Conservation (phyloP, 495 filamentous ascomycete species). For the Neurospora sp. region DNA sequence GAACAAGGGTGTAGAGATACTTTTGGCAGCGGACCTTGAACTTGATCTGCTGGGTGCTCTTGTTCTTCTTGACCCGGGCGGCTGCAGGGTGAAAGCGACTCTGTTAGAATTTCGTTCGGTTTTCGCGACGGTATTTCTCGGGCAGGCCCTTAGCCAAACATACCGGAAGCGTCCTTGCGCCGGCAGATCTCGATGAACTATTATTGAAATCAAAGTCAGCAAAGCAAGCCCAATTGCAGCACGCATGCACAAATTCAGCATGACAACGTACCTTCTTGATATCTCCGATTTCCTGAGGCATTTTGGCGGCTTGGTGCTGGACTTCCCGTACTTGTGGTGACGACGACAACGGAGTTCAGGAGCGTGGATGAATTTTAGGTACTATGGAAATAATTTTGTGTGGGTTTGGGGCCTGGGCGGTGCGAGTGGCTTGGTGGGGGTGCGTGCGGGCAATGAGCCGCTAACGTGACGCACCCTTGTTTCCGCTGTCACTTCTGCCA, state of each 20-base stretch:
- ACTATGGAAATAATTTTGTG: slow-evolving; percentile 23
- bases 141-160: slow-evolving; percentile 24
- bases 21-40: slow-evolving; percentile 99
- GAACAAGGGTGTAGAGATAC: slow-evolving; percentile 91
- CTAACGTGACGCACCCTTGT: not conserved
- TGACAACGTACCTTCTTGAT: slow-evolving; percentile 64
- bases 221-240: not conserved
- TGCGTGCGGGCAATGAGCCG: not conserved
- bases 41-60: slow-evolving; percentile 80
- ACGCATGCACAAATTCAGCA: not conserved
- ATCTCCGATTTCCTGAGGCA: slow-evolving; percentile 97
- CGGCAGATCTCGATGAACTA: slow-evolving; percentile 99
- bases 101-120: slow-evolving; percentile 27
- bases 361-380: slow-evolving; percentile 20
- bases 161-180: slow-evolving; percentile 96
- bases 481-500: not conserved
- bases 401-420: slow-evolving; percentile 15
- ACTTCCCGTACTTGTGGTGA: slow-evolving; percentile 17
- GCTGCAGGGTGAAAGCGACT: slow-evolving; percentile 41
- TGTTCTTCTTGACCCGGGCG: slow-evolving; percentile 95
- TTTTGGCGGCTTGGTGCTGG: slow-evolving; percentile 43
- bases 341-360: slow-evolving; percentile 20
- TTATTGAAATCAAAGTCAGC: slow-evolving; percentile 22
- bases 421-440: slow-evolving; percentile 2
- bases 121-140: not conserved